These are phyloP conservation scores for Neofusicoccum sp. DNA, from an alignment of 2,329 filamentous ascomycete genomes.

Conservation along the genomic window DNA sequence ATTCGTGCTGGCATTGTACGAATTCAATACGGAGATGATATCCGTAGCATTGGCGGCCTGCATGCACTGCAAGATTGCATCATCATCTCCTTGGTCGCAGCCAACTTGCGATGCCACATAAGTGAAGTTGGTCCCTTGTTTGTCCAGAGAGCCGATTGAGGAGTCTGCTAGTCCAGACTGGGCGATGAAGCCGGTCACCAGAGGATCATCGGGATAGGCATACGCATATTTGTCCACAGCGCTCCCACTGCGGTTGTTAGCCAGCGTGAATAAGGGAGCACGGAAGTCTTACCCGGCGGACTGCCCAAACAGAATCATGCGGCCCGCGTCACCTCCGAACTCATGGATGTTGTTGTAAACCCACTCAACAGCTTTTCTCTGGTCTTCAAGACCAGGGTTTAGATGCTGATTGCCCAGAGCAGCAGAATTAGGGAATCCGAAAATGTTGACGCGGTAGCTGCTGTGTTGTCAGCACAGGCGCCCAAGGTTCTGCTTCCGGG, in stretches of 20 bases:
- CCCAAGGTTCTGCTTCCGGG: slow-evolving; percentile 40
- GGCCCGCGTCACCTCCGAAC: slow-evolving; percentile 39
- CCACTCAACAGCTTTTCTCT: slow-evolving; percentile 41
- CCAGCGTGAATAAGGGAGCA: not conserved
- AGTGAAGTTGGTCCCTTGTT: slow-evolving; percentile 37
- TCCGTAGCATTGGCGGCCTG: slow-evolving; percentile 28
- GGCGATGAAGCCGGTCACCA: slow-evolving; percentile 45
- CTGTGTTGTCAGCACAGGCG: slow-evolving; percentile 32
- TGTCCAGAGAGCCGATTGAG: slow-evolving; percentile 26
- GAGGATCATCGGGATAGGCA: slow-evolving; percentile 51
- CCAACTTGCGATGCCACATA: slow-evolving; percentile 38
- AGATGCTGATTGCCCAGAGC: slow-evolving; percentile 34
- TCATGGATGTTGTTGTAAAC: slow-evolving; percentile 38
- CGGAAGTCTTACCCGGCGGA: slow-evolving; percentile 48
- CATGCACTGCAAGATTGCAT: slow-evolving; percentile 37
- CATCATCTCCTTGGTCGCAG: slow-evolving; percentile 29
- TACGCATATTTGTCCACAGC: slow-evolving; percentile 49
- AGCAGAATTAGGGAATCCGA: slow-evolving; percentile 36
- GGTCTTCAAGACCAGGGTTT: slow-evolving; percentile 38
- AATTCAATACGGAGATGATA: slow-evolving; percentile 35
- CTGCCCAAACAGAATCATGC: slow-evolving; percentile 40
- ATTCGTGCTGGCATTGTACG: slow-evolving; percentile 19
- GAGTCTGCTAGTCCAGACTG: slow-evolving; percentile 45
- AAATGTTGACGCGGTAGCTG: slow-evolving; percentile 49
- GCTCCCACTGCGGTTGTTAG: slow-evolving; percentile 38